Base-by-base conservation (phyloP, 2,329 filamentous ascomycete species). In the Dactylellina drechsleri region DNA sequence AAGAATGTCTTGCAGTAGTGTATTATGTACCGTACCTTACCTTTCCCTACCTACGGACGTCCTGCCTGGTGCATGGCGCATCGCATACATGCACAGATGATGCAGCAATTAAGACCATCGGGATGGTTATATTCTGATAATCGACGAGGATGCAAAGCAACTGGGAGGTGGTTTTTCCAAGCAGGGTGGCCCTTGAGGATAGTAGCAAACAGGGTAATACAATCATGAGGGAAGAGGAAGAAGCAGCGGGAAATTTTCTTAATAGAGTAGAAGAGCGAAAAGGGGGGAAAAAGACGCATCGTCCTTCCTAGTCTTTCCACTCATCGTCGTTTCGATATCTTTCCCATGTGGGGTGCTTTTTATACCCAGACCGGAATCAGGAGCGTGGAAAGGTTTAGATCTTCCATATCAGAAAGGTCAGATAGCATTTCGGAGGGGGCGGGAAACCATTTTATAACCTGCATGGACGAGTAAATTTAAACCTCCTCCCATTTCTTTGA, bases 1-100 rank as follows among this genome's bases (percentile, higher is more conserved):
- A 62, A 15, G 50, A 70, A 70, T 70, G 66, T 70, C 66, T 64
- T 71, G 66, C 66, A 71, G 58, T 71, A 64, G 66, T 65, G 59
- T 54, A 54, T 47, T 47, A n/a, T 47, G 70, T 74, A 75, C 71
- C 43, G 59, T 67, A 75, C 71, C 64, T 75, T 62, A 64, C 59
- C 52, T 64, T 71, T 28, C 66, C 57, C 23, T 58, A 47, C 43
- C 43, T 47, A n/a, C 13, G 6, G n/a, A 62, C 26, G 50, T 58
- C 40, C 40, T 61, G 13, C 61, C 66, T 70, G 31, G 57, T 70
- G 66, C 66, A 70, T 70, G 66, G 66, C 58, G 66, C 70, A 66
- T 66, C 16, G 57, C 40, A 52, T 47, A 65, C 58, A 65, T 71
- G 60, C 60, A 66, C 31, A 54, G 31, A 47, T n/a, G 15, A 47